Evolutionary conservation across 495 filamentous ascomycete genomes (phyloP), one percentile per base, ranked within the genome.

Genomic region (Trichoderma erinaceum): DNA sequence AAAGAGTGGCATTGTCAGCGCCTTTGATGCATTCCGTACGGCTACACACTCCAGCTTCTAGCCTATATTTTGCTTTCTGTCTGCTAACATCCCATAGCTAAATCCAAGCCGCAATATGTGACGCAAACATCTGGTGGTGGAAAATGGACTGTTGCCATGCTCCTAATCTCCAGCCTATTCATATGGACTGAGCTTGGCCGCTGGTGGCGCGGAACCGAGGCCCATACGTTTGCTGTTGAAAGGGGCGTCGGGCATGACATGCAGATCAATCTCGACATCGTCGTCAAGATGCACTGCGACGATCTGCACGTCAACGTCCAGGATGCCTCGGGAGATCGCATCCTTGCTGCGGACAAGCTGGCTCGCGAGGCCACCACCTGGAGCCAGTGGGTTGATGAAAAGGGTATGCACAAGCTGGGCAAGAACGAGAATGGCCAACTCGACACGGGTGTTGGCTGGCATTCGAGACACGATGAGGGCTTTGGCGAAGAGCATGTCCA

Each of bases 1-100:
- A 70, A 90, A 91, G 80, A 82, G 81, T 64, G 79, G 83, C 72
- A 84, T 88, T 66, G 84, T 97, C 73, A 85, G 87, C 77, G 91
- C 92, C 46, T 99, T 99, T 78, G 95, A 99, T 85, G 94, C 93
- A 71, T 99, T 99, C 78, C 95, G 93, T 97, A 84, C 65, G 65
- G 18, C 25, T 11, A 75, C 90, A 87, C 25, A 64, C 71, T 56
- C 66, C 66, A 41, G 18, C 73, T 65, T 43, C 11, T 16, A 65
- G 52, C 61, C 38, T 41, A 66, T 65, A 63, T 27, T 1, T 21
- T 63, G 23, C 10, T 3, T 21, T 15, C 13, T 18, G 41, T 3
- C 15, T 15, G 21, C 63, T 32, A 35, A 64, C 63, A 29, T 44
- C 64, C 32, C 68, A 23, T 72, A 97, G 93, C 95, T 61, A 99